Base-by-base conservation (phyloP, 768 basidiomycete species). In the Harrya chromipes region DNA sequence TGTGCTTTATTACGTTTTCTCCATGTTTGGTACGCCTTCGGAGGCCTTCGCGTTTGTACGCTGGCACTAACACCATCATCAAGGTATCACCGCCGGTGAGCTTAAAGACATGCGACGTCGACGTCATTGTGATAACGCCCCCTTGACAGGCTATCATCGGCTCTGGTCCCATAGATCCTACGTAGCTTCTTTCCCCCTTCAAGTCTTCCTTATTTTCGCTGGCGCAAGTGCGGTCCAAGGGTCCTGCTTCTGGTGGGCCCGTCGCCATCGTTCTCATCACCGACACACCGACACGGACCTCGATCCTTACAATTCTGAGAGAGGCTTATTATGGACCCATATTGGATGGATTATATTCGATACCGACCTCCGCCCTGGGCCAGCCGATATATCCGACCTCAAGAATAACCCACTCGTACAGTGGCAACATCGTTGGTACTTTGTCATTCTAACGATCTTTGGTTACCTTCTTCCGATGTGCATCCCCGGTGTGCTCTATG, bases 81-180 rank as follows among this genome's bases (percentile, higher is more conserved):
- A 34, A 77, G 77, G 77, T 47, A 79, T 81, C 47, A 81, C 79
- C 13, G 78, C 79, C 57, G 73, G 77, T 73, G 47, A 52, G 58
- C 37, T 36, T 26, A 19, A n/a, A n/a, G 24, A 24, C 29, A 31
- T 19, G 5, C 40, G 31, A 6, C 13, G 26, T 37, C 24, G 12
- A 23, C 42, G 23, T 45, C 29, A 36, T 46, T 42, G 50, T 48
- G 31, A 41, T 44, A 37, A 50, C 21, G 36, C 31, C 36, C 50
- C 43, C 37, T 49, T 27, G 31, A 43, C 60, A 84, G 83, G 84
- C 24, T 93, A 90, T 68, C 90, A 93, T 69, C 80, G 90, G 43
- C 74, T 91, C 8, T 93, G 87, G 87, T 88, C 90, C 4, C 90
- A 93, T 64, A 79, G 90, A 44, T 83, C 87, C 2, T 93, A 89